These are phyloP conservation scores for Akanthomyces lecanii DNA, from an alignment of 2,329 filamentous ascomycete genomes.

Conservation along the genomic window DNA sequence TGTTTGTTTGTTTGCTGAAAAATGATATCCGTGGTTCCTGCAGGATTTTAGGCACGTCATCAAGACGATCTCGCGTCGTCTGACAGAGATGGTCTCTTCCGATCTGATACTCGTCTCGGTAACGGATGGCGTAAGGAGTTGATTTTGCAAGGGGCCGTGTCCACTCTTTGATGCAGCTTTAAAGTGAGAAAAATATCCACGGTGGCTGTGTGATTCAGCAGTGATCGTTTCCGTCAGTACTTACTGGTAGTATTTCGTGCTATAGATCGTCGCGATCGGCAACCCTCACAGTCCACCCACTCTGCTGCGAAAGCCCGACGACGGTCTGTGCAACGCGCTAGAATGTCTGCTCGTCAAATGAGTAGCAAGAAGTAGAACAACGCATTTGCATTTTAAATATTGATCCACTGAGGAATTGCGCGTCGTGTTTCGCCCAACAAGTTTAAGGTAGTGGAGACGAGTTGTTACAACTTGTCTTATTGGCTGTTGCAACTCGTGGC, in stretches of 20 bases:
- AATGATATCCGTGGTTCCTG: not conserved
- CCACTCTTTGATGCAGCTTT: not conserved
- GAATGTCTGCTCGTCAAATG: not conserved
- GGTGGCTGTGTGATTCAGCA: not conserved
- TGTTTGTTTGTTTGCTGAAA: not conserved
- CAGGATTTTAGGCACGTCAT: not conserved
- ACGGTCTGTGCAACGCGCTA: constrained; percentile 1
- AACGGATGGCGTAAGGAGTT: not conserved
- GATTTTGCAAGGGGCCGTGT: not conserved
- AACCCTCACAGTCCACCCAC: not conserved
- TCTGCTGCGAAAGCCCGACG: not conserved
- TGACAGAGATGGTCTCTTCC: not conserved
- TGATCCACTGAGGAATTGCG: not conserved
- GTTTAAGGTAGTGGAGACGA: not conserved
- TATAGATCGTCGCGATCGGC: constrained; percentile 9
- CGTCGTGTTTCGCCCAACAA: not conserved
- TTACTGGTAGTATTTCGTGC: not conserved
- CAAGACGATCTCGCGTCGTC: not conserved
- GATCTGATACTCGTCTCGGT: not conserved
- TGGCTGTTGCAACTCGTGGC: not conserved
- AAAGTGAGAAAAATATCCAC: not conserved
- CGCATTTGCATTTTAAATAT: not conserved
- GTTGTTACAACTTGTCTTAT: not conserved
- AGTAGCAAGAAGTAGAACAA: not conserved
- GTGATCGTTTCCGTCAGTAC: not conserved